Evolutionary conservation across 1,284 basidiomycete genomes (phyloP), one percentile per base, ranked within the genome.

Genomic region (Clitocybe nebularis): DNA sequence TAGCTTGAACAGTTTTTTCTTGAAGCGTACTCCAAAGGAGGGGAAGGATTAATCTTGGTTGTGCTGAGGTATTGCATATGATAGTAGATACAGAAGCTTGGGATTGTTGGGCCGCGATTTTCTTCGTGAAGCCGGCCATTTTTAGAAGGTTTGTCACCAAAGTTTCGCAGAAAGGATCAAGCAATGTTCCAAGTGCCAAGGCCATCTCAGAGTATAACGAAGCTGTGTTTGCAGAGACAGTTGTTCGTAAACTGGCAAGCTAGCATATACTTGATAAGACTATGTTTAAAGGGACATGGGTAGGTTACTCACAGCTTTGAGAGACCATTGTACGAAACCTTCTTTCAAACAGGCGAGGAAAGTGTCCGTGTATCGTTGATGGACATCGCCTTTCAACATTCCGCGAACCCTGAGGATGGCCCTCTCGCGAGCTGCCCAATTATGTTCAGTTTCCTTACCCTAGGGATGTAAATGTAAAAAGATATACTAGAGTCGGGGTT

Each of bases 401-500:
- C 95, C 94, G 36, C 96, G 79, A 7, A 99, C 81, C 11, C 81
- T 77, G 36, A 82, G 72, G 45, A 97, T 74, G 9, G 85, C 75
- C 48, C 77, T 80, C 50, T 99, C 95, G 48, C 95, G 78, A 17
- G 74, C 69, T 30, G 80, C 75, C 95, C 95, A 99, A 58, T 99
- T 99, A 54, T 95, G 90, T 59, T 99, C 95, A 0, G 89, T 92
- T 67, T 99, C 96, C 66, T 84, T 96, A 11, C 93, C 93, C 82
- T 93, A 49, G 35, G 47, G 24, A 44, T 44, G 7, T 37, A 19
- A 35, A 30, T 30, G 13, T 43, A 41, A 36, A 32, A 25, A 21
- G 8, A 57, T 65, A 41, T 57, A 84, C 89, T 64, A n/a, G 11
- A 16, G 19, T 14, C 10, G 13, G 13, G 11, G 3, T 14, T 11